Conservation (phyloP, 306 rosid genomes). For the Dalbergia cochinchinensis region DNA sequence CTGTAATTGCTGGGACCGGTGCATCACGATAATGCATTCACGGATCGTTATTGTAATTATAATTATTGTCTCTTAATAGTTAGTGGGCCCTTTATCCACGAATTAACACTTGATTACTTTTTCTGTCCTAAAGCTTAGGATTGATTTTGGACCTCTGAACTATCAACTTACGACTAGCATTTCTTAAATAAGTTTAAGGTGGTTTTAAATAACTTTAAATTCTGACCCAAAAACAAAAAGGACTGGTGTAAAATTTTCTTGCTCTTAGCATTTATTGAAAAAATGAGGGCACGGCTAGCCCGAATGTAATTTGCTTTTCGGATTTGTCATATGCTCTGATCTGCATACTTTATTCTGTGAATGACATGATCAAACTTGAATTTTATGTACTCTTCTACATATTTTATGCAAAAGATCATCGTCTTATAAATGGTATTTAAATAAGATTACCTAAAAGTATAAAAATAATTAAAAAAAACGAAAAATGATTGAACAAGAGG, state of each 20-base stretch:
- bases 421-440: background rate
- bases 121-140: background rate
- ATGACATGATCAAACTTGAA: background rate
- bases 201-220: background rate
- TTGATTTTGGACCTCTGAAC: background rate
- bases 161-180: background rate
- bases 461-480: background rate
- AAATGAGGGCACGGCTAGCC: background rate
- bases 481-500: conserved; percentile 17
- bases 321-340: background rate
- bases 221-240: no score
- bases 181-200: background rate
- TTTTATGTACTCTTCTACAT: background rate
- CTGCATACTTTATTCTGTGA: background rate
- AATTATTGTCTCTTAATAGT: conserved; percentile 28
- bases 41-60: conserved; percentile 9
- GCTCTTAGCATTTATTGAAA: conserved; percentile 27
- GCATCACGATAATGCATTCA: conserved; percentile 35
- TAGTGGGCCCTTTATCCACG: conserved; percentile 32
- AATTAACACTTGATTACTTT: conserved; percentile 20
- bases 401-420: background rate
- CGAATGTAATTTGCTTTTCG: background rate
- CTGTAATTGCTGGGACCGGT: conserved; percentile 31
- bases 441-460: background rate
- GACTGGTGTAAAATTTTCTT: background rate